Percentiles rank a stretch among this genome's conserved stretches.
phyloP scores from a whole-genome alignment of 179 eudicot species.

The Sideroxylon spinosum region DNA sequence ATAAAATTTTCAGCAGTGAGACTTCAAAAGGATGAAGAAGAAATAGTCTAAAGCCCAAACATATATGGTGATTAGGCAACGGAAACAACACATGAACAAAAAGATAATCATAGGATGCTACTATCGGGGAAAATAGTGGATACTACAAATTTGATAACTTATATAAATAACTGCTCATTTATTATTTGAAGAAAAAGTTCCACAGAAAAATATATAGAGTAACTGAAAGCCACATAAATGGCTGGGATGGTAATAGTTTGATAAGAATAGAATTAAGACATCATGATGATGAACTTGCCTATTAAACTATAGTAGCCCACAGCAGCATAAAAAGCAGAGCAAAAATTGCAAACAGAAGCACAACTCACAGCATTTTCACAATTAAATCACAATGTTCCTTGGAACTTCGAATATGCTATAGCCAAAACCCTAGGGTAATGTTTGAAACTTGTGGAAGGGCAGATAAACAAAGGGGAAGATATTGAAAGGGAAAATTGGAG shows the following conservation, averaged over 20 bases:
- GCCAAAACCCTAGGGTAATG: not conserved
- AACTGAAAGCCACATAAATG: not conserved
- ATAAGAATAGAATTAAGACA: not conserved
- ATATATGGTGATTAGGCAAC: not conserved
- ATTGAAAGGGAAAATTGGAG: no score
- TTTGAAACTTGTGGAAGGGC: no score
- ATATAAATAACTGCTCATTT: not conserved
- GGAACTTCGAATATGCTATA: not conserved
- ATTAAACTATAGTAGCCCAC: not conserved
- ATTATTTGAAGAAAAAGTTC: not conserved
- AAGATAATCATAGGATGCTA: not conserved
- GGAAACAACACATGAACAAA: not conserved
- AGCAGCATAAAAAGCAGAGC: not conserved
- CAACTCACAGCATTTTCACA: not conserved
- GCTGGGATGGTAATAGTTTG: not conserved
- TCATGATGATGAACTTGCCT: constrained; percentile 1
- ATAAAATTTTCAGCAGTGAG: no score
- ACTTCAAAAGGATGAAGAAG: not conserved
- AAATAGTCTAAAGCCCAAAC: not conserved
- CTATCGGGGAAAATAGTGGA: not conserved
- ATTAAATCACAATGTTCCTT: not conserved
- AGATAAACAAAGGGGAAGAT: no score
- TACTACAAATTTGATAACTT: not conserved
- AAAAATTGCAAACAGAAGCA: not conserved
- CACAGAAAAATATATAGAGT: not conserved